Percentiles rank a stretch among this genome's conserved stretches.
These are phyloP conservation scores for Astrothelium subdiscretum DNA, from an alignment of 495 filamentous ascomycete genomes.

Conservation along the genomic window DNA sequence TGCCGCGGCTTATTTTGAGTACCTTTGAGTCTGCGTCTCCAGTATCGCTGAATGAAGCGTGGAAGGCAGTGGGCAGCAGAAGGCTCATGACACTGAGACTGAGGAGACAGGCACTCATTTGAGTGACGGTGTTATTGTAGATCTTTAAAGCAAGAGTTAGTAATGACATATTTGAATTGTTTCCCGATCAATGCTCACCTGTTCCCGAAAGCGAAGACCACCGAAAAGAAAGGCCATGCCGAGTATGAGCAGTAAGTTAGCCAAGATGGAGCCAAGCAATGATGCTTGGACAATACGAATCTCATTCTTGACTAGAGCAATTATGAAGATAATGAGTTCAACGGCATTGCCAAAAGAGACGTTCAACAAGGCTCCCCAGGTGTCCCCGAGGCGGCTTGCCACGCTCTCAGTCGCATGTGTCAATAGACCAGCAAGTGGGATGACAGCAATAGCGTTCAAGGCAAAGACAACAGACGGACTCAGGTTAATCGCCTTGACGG, in stretches of 20 bases:
- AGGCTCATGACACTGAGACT: slow-evolving; percentile 83
- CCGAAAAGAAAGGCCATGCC: slow-evolving; percentile 85
- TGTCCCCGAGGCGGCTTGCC: slow-evolving; percentile 65
- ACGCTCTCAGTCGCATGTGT: slow-evolving; percentile 74
- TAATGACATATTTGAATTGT: background rate
- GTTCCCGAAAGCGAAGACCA: slow-evolving; percentile 77
- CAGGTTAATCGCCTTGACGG: slow-evolving; percentile 35
- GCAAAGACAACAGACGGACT: slow-evolving; percentile 50
- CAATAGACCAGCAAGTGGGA: slow-evolving; percentile 70
- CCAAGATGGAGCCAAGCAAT: slow-evolving; percentile 75
- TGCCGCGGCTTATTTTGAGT: slow-evolving; percentile 76
- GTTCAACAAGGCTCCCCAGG: slow-evolving; percentile 70
- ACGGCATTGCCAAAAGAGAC: slow-evolving; percentile 86
- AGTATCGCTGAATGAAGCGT: slow-evolving; percentile 65
- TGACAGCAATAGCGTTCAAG: slow-evolving; percentile 73
- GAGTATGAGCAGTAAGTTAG: slow-evolving; percentile 76
- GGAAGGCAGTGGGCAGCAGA: slow-evolving; percentile 76
- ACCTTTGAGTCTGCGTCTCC: slow-evolving; percentile 53
- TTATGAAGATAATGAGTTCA: slow-evolving; percentile 78
- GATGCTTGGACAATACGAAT: slow-evolving; percentile 86
- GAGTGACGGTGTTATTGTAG: slow-evolving; percentile 88
- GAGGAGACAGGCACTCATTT: slow-evolving; percentile 88
- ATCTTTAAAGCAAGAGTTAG: slow-evolving; percentile 37
- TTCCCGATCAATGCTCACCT: slow-evolving; percentile 35
- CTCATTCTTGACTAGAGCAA: slow-evolving; percentile 63